These are phyloP conservation scores for Choanephora cucurbitarum DNA, from an alignment of 371 early-diverging fungal species.

Conservation along the genomic window DNA sequence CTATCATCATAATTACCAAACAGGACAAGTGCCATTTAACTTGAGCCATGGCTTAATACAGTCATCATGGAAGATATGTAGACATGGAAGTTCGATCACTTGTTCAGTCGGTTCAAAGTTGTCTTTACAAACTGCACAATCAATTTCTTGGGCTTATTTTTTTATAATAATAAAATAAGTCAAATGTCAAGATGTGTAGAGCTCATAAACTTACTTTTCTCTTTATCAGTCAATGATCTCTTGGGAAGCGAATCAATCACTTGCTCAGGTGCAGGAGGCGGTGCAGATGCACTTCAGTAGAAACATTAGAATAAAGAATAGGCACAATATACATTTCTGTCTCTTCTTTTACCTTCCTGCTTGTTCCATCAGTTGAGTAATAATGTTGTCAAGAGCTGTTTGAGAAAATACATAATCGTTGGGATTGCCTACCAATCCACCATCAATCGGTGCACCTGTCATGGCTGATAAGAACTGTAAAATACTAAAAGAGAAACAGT, in stretches of 20 bases:
- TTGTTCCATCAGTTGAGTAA: conserved; percentile 81
- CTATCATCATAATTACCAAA: conserved; percentile 64
- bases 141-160: conserved; percentile 40
- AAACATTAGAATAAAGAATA: not conserved
- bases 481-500: conserved; percentile 21
- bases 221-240: conserved; percentile 51
- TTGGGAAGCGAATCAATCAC: conserved; percentile 56
- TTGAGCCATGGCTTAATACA: conserved; percentile 92
- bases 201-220: conserved; percentile 43
- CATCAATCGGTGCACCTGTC: conserved; percentile 36
- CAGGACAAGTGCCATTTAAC: conserved; percentile 85
- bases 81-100: conserved; percentile 73
- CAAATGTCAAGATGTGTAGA: not conserved
- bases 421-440: conserved; percentile 53
- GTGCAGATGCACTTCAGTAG: conserved; percentile 55
- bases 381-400: conserved; percentile 74
- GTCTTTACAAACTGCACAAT: conserved; percentile 86
- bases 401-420: conserved; percentile 67
- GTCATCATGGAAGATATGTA: conserved; percentile 82
- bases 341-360: conserved; percentile 45
- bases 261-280: conserved; percentile 71
- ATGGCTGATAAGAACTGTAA: conserved; percentile 41
- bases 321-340: not conserved
- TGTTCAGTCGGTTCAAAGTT: conserved; percentile 63
- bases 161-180: not conserved